Evolutionary conservation across 2,329 filamentous ascomycete genomes (phyloP).

Genomic region (Diplocarpon mali): DNA sequence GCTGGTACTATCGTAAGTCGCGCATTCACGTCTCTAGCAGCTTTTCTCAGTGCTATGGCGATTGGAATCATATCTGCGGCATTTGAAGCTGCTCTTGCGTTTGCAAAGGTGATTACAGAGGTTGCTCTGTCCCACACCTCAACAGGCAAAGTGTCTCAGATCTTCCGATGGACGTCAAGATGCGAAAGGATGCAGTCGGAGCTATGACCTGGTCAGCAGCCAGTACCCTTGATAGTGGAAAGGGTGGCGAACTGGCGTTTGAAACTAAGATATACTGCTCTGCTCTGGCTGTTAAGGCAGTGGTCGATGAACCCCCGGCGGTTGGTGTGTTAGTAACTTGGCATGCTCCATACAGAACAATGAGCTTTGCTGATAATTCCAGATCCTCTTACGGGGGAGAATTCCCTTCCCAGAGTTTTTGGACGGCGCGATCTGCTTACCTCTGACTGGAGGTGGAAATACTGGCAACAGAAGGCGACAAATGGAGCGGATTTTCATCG

Average conservation of each 20-base stretch:
- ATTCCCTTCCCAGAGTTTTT: slow-evolving; percentile 33
- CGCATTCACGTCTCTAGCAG: slow-evolving; percentile 32
- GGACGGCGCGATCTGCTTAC: slow-evolving; percentile 35
- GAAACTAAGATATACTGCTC: slow-evolving; percentile 41
- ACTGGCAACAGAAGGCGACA: slow-evolving; percentile 39
- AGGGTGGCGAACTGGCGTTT: slow-evolving; percentile 35
- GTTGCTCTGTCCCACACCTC: slow-evolving; percentile 35
- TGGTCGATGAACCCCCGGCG: slow-evolving; percentile 38
- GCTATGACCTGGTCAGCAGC: slow-evolving; percentile 42
- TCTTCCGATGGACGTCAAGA: slow-evolving; percentile 40
- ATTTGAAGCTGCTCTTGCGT: slow-evolving; percentile 40
- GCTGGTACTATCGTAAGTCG: slow-evolving; percentile 33
- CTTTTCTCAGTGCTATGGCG: slow-evolving; percentile 42
- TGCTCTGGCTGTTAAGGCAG: slow-evolving; percentile 37
- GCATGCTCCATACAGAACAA: neutral
- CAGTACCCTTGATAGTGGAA: slow-evolving; percentile 29
- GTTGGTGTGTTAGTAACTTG: slow-evolving; percentile 37
- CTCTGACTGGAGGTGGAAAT: slow-evolving; percentile 44
- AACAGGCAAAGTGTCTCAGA: slow-evolving; percentile 41
- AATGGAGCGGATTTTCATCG: slow-evolving; percentile 35
- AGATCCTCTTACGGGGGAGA: slow-evolving; percentile 12
- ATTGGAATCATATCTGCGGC: slow-evolving; percentile 41
- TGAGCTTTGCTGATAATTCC: slow-evolving; percentile 4
- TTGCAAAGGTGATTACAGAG: slow-evolving; percentile 37
- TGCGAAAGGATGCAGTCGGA: slow-evolving; percentile 37